Percentiles rank a stretch among this genome's conserved stretches.
phyloP scores from a whole-genome alignment of 2,329 filamentous ascomycete genomes.

The Chlorencoelia australis region DNA sequence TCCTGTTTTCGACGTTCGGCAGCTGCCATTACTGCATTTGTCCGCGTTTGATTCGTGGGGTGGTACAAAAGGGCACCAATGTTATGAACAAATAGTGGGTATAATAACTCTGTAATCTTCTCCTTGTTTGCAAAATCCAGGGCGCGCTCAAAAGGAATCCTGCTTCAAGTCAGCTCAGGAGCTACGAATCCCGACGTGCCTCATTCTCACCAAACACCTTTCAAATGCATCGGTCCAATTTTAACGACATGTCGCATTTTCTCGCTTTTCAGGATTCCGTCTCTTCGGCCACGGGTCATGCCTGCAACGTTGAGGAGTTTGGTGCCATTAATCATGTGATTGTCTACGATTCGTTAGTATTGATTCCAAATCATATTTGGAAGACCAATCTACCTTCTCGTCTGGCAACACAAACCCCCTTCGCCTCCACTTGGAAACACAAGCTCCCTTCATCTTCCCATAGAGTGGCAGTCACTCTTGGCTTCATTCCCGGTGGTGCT shows the following conservation, averaged over 20 bases:
- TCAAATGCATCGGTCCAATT: slow-evolving; percentile 97
- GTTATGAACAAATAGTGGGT: slow-evolving; percentile 95
- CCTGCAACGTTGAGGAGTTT: slow-evolving; percentile 95
- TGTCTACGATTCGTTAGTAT: slow-evolving; percentile 47
- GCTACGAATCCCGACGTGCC: slow-evolving; percentile 1
- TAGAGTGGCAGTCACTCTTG: slow-evolving; percentile 85
- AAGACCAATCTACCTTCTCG: slow-evolving; percentile 68
- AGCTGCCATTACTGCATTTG: slow-evolving; percentile 79
- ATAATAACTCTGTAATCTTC: slow-evolving; percentile 92
- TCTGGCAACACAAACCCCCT: slow-evolving; percentile 89
- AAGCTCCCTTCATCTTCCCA: slow-evolving; percentile 98
- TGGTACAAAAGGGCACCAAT: slow-evolving; percentile 91
- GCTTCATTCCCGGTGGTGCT: slow-evolving; percentile 89
- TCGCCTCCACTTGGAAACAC: slow-evolving; percentile 95
- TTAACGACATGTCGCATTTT: slow-evolving; percentile 96
- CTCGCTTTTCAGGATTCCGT: slow-evolving; percentile 96
- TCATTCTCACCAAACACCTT: slow-evolving; percentile 81
- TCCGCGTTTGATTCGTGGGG: slow-evolving; percentile 75
- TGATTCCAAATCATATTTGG: background rate
- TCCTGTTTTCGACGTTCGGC: slow-evolving; percentile 69
- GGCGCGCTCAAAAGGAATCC: slow-evolving; percentile 97
- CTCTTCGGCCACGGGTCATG: slow-evolving; percentile 91
- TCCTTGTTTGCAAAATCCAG: slow-evolving; percentile 99
- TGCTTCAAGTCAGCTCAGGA: slow-evolving; percentile 30
- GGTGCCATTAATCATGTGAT: slow-evolving; percentile 98